Evolutionary conservation across 106 monocot genomes (phyloP).

Genomic region (Dactylorhiza incarnata): DNA sequence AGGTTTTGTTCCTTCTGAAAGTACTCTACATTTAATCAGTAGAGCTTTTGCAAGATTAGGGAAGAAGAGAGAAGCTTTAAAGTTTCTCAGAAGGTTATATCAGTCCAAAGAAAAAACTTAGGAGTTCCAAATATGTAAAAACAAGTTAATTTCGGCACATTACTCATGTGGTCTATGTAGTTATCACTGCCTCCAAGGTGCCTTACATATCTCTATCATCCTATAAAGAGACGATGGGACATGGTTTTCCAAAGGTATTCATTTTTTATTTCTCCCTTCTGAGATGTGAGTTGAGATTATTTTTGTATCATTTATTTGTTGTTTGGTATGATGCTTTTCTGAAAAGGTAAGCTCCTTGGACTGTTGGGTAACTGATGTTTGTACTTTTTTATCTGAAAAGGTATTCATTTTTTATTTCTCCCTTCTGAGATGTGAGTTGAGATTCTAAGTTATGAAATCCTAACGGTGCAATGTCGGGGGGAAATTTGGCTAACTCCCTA

Average conservation of each 20-base stretch:
- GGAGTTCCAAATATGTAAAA: not conserved
- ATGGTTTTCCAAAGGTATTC: not conserved
- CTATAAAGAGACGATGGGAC: not conserved
- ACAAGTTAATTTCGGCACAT: not conserved
- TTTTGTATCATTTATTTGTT: not conserved
- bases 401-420: too few species aligned
- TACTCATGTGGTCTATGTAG: not conserved
- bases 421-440: too few species aligned
- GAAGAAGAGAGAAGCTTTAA: constrained; percentile 23
- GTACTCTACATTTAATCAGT: constrained; percentile 37
- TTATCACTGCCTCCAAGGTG: not conserved
- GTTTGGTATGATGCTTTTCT: not conserved
- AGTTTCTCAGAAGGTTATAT: constrained; percentile 28
- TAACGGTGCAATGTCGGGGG: too few species aligned
- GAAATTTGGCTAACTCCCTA: too few species aligned
- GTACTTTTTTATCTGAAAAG: too few species aligned
- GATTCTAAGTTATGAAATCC: too few species aligned
- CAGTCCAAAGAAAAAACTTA: not conserved
- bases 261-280: not conserved
- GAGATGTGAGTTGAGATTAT: not conserved
- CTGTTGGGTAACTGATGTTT: not conserved
- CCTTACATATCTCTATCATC: not conserved
- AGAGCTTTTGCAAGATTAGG: constrained; percentile 61
- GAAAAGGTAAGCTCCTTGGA: not conserved
- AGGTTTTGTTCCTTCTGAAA: constrained; percentile 54